Base-by-base conservation (phyloP, 164 flowering plant species). In the Magnolia kwangsiensis region DNA sequence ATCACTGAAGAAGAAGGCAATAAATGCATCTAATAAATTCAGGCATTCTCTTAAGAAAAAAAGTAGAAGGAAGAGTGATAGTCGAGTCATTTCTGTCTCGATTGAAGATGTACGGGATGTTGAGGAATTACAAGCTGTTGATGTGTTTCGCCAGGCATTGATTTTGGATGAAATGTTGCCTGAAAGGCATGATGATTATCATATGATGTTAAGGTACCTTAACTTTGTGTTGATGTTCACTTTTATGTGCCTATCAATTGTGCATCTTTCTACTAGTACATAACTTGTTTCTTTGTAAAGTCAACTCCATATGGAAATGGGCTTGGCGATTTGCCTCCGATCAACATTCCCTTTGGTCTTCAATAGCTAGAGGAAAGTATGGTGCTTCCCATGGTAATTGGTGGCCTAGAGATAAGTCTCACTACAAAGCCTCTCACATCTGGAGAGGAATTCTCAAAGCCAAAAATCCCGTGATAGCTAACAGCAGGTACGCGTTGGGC, bases 41-140 rank as follows among this genome's bases (percentile, higher is more conserved):
- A 91, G 85, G 78, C 97, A 88, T 77, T 89, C 95, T 78, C 88
- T 94, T 19, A 92, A 84, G 89, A 92, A 89, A 73, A 93, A 93
- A 85, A 80, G 88, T 65, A 84, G 84, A 66, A 84, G 84, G 70
- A 90, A 90, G 77, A 89, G 95, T 83, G 91, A 86, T 71, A 87
- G 87, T 37, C 82, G 91, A 65, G 91, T 83, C 51, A 86, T 90
- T 80, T 92, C 96, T 51, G 91, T 91, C 67, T 29, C 61, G 18
- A 55, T 94, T 67, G 97, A 94, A 84, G 98, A 94, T 84, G 83
- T 92, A 27, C 88, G 92, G 20, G 95, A 92, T 86, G 91, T 83
- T 59, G 95, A 91, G 82, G 97, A 94, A 82, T 85, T 89, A 19
- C 82, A 84, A 82, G 92, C 92, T 78, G 98, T 94, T 73, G 97